Percentiles rank a stretch among this genome's conserved stretches.
Evolutionary conservation across 2,329 filamentous ascomycete genomes (phyloP).

Genomic region (Ophiostoma tasmaniense): DNA sequence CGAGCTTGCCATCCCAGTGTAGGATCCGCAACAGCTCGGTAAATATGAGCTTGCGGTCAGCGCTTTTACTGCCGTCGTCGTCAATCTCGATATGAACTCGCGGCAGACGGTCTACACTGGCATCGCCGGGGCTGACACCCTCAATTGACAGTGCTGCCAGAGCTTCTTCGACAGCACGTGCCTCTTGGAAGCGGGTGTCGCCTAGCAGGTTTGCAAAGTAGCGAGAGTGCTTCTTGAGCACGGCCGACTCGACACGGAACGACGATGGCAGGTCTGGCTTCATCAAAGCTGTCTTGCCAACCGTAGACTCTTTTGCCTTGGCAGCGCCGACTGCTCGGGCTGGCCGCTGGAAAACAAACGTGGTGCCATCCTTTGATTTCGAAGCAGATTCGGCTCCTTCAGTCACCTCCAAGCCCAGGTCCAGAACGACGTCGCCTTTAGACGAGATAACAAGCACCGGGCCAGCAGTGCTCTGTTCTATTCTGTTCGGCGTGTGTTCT

Average conservation of each 20-base stretch:
- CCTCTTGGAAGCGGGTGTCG: constrained; percentile 55
- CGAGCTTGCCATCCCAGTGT: constrained; percentile 41
- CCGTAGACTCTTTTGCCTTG: constrained; percentile 20
- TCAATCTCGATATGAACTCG: constrained; percentile 57
- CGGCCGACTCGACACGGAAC: constrained; percentile 52
- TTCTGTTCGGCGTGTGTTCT: not conserved
- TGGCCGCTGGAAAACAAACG: not conserved
- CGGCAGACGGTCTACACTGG: constrained; percentile 46
- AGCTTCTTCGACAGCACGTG: constrained; percentile 42
- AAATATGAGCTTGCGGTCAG: constrained; percentile 53
- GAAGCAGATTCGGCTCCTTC: constrained; percentile 37
- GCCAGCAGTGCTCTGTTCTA: not conserved
- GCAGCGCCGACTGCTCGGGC: constrained; percentile 16
- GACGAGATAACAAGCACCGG: constrained; percentile 40
- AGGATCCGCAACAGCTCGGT: constrained; percentile 59
- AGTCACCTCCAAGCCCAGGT: constrained; percentile 50
- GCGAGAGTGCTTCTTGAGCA: constrained; percentile 52
- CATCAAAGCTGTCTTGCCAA: not conserved
- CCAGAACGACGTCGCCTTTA: constrained; percentile 56
- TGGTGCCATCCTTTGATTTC: constrained; percentile 16
- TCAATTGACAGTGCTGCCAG: constrained; percentile 42
- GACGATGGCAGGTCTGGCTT: constrained; percentile 35
- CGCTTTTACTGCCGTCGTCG: constrained; percentile 55
- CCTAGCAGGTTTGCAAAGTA: constrained; percentile 63
- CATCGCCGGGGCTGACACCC: constrained; percentile 41